Evolutionary conservation across 129 eudicot species (phyloP), one percentile per base, ranked within the genome.

Genomic region (Arctium minus): DNA sequence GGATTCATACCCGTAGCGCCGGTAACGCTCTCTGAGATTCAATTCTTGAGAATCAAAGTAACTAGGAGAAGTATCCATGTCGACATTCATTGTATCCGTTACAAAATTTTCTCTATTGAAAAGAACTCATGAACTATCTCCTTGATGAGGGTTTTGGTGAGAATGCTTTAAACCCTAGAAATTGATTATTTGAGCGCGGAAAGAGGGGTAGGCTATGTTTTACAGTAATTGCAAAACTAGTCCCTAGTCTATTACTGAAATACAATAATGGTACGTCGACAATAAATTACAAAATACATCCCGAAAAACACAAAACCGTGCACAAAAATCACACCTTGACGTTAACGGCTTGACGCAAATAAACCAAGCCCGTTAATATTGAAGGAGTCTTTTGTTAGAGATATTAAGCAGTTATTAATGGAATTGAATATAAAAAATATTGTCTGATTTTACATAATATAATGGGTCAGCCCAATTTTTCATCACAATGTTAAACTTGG

Each of bases 41-140:
- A 92, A 84, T 80, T 91, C 91, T 68, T 89, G 83, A 69, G 97
- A 92, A 76, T 94, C 94, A 40, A 89, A 87, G 74, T 82, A 86
- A 85, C 93, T 84, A 1, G 98, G 97, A 83, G 97, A 93, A 77
- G 93, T 60, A 35, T 91, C 97, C 94, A 91, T 93, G 13, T 94
- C 93, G 8, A 92, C 81, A 29, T 94, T 90, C 98, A 94, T 90
- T 73, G 31, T 78, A 82, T 39, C 75, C 30, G 67, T 79, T 40
- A 30, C 67, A 70, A 22, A 22, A 5, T 0, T 70, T 17, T 50
- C 44, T 62, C 70, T 9, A 68, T 1, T 10, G 42, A 56, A 11
- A 78, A 46, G 6, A 29, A 60, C 37, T 44, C 11, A 8, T 65
- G n/a, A 11, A 50, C 12, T 11, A 11, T 30, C 31, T 73, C 70